Conservation (phyloP, 148 eudicot genomes). For the Beta vulgaris region DNA sequence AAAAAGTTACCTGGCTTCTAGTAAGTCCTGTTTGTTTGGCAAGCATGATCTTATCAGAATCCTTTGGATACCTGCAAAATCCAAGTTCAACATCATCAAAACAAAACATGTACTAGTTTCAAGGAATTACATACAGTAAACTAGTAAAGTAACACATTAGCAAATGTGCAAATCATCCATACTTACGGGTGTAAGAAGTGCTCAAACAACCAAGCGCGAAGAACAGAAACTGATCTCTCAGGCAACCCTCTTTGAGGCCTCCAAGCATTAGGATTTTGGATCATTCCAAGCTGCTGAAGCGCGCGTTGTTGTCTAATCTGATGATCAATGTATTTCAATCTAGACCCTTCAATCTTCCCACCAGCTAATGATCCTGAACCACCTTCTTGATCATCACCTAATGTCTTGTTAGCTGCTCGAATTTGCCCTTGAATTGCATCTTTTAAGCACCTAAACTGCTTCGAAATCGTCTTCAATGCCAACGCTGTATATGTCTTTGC, state of each 20-base stretch:
- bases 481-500: conserved; percentile 77
- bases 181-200: conserved; percentile 91
- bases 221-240: conserved; percentile 86
- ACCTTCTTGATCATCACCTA: conserved; percentile 60
- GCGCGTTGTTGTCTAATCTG: conserved; percentile 74
- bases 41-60: conserved; percentile 66
- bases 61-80: conserved; percentile 65
- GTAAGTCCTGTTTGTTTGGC: conserved; percentile 77
- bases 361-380: conserved; percentile 33
- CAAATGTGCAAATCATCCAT: background rate
- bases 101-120: background rate
- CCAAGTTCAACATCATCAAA: background rate
- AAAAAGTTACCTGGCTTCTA: conserved; percentile 69
- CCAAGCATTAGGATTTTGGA: conserved; percentile 80
- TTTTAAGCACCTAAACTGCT: conserved; percentile 73
- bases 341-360: conserved; percentile 58
- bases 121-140: too few species aligned
- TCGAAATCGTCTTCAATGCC: conserved; percentile 72
- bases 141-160: background rate
- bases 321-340: conserved; percentile 68
- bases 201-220: conserved; percentile 94
- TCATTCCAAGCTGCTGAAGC: conserved; percentile 76
- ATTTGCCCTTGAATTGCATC: conserved; percentile 62
- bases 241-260: conserved; percentile 93
- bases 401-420: conserved; percentile 46